Base-by-base conservation (phyloP, 1,139 yeast genomes). In the Pichia sp. region DNA sequence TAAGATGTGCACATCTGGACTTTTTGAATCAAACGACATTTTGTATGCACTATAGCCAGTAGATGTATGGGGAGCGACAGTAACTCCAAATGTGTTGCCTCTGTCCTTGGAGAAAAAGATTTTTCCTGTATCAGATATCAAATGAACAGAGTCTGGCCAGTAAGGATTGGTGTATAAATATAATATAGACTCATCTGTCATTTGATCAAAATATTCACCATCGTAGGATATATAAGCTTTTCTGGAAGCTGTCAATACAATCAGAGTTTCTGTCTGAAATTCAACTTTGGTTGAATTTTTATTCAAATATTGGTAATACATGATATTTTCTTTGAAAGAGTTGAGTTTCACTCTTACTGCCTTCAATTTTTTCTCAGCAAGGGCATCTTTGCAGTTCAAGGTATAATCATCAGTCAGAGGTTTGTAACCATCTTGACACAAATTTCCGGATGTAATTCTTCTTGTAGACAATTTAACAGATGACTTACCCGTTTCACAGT, bases 211-310 rank as follows among this genome's bases (percentile, higher is more conserved):
- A 5, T 26, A 19, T 5, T 16, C 98, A 49, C 95, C 95, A 70
- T 90, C 84, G 64, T 83, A 87, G 0, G 97, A 87, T 13, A 89
- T 77, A 62, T 72, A 85, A 1, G 84, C 75, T 8, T 74, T 71
- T 42, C 80, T 76, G 40, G 74, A 71, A 30, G 71, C 68, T 0
- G 93, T 86, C 53, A 79, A 75, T 13, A 87, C 70, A 23, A 93
- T 64, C n/a, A 93, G 70, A 10, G 96, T 87, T 66, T 92, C 96
- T 57, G 86, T 90, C 10, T 65, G 64, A 7, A 61, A 40, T 1
- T 57, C 60, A 10, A 40, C 30, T 1, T 26, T 29, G 2, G 49
- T 40, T 2, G 54, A 29, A 43, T 62, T 65, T 6, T 60, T 52
- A 23, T 59, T 57, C 38, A 66, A 74, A 63, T 89, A 89, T 45